Evolutionary conservation across 495 filamentous ascomycete species (phyloP).

Genomic region (Penicillium angulare): DNA sequence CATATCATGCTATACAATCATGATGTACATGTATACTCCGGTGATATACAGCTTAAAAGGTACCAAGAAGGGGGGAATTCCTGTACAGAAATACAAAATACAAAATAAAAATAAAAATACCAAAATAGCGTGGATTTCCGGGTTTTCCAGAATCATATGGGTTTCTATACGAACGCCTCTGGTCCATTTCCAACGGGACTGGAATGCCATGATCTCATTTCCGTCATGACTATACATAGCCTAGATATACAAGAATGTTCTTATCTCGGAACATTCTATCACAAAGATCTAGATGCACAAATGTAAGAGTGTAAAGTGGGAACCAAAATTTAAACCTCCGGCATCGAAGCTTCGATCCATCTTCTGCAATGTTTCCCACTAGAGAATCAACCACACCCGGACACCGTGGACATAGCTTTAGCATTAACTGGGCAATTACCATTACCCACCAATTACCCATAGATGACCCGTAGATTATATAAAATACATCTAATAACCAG

Average conservation of each 20-base stretch:
- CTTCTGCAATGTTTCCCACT: constrained; percentile 3
- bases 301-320: neutral
- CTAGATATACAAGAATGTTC: neutral
- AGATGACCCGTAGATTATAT: neutral
- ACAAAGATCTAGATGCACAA: constrained; percentile 1
- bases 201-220: neutral
- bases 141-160: neutral
- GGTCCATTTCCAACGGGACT: neutral
- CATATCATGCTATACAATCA: too few relatives aligned
- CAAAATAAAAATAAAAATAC: too few relatives aligned
- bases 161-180: too few relatives aligned
- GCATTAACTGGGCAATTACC: too few relatives aligned
- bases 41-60: too few relatives aligned
- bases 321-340: constrained; percentile 14
- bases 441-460: too few relatives aligned
- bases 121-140: too few relatives aligned
- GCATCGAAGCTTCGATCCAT: constrained; percentile 17
- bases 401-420: too few relatives aligned
- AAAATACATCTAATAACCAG: neutral
- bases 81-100: too few relatives aligned
- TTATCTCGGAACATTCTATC: too few relatives aligned
- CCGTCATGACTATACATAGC: neutral
- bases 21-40: too few relatives aligned
- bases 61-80: too few relatives aligned
- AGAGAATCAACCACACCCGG: neutral